Percentiles rank a stretch among this genome's conserved stretches.
Evolutionary conservation across 306 rosid species (phyloP).

Genomic region (Gynostemma pentaphyllum): DNA sequence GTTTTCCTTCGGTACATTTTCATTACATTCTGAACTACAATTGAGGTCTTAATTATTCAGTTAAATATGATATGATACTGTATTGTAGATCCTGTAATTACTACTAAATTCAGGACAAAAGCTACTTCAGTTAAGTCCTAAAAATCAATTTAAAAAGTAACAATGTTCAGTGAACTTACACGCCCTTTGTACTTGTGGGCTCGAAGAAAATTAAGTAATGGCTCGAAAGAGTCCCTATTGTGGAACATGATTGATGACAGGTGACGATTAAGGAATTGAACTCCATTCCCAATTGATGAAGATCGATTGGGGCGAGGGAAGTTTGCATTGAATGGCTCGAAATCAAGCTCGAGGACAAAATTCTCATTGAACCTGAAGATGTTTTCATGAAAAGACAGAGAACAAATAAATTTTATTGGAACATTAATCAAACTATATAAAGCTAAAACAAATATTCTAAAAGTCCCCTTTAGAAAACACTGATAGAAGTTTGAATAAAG

Average conservation of each 20-base stretch:
- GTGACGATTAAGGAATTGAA: slow-evolving; percentile 92
- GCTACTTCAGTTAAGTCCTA: neutral
- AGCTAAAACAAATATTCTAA: neutral
- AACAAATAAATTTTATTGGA: slow-evolving; percentile 2
- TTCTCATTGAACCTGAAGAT: slow-evolving; percentile 32
- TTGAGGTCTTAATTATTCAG: neutral
- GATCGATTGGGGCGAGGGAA: slow-evolving; percentile 79
- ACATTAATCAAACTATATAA: neutral
- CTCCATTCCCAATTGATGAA: slow-evolving; percentile 95
- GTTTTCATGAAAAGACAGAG: neutral
- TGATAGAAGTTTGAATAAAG: neutral
- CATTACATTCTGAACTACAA: neutral
- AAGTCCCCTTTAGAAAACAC: neutral
- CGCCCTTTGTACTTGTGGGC: slow-evolving; percentile 63
- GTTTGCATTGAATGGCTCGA: slow-evolving; percentile 86
- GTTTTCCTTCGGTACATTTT: neutral
- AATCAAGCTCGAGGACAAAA: slow-evolving; percentile 66
- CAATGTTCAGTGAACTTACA: slow-evolving; percentile 33
- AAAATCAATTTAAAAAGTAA: neutral
- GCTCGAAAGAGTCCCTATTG: slow-evolving; percentile 66
- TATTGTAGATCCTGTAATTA: neutral
- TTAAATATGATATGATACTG: neutral
- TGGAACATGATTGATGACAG: slow-evolving; percentile 82
- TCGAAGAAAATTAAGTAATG: slow-evolving; percentile 84
- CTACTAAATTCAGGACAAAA: neutral